phyloP scores from a whole-genome alignment of 139 green algal genomes.

The Micractinium sp. region DNA sequence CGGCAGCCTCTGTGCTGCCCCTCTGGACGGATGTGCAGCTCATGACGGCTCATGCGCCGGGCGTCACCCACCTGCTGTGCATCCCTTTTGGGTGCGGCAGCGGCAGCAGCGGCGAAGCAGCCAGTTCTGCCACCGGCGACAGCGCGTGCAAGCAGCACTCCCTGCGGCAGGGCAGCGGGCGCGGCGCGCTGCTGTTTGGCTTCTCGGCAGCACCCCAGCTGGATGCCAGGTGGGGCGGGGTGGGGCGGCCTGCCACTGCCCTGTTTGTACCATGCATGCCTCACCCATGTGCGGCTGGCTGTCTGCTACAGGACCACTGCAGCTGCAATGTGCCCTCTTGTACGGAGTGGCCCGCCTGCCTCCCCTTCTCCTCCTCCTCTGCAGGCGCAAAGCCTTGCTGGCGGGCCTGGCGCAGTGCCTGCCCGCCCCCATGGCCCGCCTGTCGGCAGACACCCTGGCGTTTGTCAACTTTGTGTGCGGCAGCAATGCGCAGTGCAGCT shows the following conservation, averaged over 20 bases:
- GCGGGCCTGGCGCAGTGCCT: conserved; percentile 15
- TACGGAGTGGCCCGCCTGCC: neutral
- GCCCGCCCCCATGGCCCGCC: conserved; percentile 2
- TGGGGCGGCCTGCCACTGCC: neutral
- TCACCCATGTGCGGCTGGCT: too few relatives aligned
- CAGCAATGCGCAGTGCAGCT: neutral
- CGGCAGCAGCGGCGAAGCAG: neutral
- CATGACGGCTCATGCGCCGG: neutral
- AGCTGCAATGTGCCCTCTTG: too few relatives aligned
- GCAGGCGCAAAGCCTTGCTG: conserved; percentile 4
- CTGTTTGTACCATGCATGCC: neutral
- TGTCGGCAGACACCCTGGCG: conserved; percentile 3
- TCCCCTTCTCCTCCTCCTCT: neutral
- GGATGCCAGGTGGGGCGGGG: neutral
- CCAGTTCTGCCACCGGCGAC: neutral
- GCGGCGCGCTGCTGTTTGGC: conserved; percentile 33
- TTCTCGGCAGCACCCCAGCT: neutral
- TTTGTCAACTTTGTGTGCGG: conserved; percentile 26
- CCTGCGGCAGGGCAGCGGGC: neutral
- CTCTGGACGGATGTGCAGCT: conserved; percentile 20
- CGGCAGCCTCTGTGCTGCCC: neutral
- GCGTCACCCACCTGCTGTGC: conserved; percentile 27
- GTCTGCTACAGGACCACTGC: too few relatives aligned
- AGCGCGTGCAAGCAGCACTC: neutral
- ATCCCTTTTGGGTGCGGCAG: conserved; percentile 2